These are phyloP conservation scores for Fusarium pseudonygamai DNA, from an alignment of 2,329 filamentous ascomycete genomes.

Conservation along the genomic window DNA sequence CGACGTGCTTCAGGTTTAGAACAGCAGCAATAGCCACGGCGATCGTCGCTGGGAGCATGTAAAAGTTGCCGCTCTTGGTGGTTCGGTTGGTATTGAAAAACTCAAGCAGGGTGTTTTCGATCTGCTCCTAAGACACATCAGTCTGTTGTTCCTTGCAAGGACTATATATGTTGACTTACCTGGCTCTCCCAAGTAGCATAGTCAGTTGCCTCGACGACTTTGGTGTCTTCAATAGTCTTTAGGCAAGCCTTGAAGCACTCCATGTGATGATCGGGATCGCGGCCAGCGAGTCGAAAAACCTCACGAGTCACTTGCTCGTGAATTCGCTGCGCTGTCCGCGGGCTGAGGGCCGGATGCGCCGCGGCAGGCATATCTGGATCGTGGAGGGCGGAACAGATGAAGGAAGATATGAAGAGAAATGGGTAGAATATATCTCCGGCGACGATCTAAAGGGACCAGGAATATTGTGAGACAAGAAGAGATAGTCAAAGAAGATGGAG, in stretches of 20 bases:
- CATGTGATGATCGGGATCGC: neutral
- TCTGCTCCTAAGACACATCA: neutral
- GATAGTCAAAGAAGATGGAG: neutral
- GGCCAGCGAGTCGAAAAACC: neutral
- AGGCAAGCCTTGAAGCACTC: slow-evolving; percentile 6
- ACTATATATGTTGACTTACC: neutral
- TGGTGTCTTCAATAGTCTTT: neutral
- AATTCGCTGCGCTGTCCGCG: neutral
- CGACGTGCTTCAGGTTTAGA: neutral
- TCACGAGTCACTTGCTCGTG: neutral
- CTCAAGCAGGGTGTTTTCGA: neutral
- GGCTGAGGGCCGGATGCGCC: neutral
- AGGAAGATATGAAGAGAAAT: neutral
- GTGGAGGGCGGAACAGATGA: neutral
- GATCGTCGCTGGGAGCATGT: neutral
- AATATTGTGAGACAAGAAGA: neutral
- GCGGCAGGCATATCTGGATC: neutral
- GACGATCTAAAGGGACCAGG: neutral
- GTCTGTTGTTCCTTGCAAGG: neutral
- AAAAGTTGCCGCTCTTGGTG: neutral
- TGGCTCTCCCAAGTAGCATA: neutral
- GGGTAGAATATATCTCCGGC: neutral
- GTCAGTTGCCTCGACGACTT: neutral
- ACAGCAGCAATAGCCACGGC: neutral
- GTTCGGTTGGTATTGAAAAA: neutral